Evolutionary conservation across 2,329 filamentous ascomycete genomes (phyloP), one percentile per base, ranked within the genome.

Genomic region (Alternaria sp.): DNA sequence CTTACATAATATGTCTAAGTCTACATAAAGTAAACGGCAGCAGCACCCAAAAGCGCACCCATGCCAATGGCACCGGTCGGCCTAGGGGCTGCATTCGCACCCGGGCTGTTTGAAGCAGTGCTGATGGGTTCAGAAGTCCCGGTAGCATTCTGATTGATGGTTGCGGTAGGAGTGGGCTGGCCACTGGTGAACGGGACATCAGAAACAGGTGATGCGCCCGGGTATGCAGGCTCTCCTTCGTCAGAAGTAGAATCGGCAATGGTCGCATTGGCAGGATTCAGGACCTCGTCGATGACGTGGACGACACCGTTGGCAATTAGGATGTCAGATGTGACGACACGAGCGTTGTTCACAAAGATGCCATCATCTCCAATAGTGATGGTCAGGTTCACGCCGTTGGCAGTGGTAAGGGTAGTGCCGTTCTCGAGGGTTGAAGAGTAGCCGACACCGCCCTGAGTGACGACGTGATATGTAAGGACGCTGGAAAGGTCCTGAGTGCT

Each of bases 401-500:
- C 62, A 1, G 79, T 76, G 7, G 65, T 60, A 14, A 82, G 65
- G 9, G 61, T 72, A 23, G 69, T 78, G 33, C 80, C 79, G 62
- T 82, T 79, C 24, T 64, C 65, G 17, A 85, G 77, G 4, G 67
- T 62, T 5, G 78, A 72, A 48, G 81, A 84, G 76, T 89, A 90
- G 53, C 78, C 78, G 1, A 88, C 80, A 8, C 80, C 80, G 44
- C 82, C 82, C 2, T 29, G 9, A 44, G 80, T 80, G 42, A 91
- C 76, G 51, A 90, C 81, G 72, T 92, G 89, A 76, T 91, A 91
- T 26, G 81, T 77, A 33, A 91, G 80, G 50, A 90, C 81, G 28
- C 72, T 73, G 2, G 80, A 72, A 1, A 90, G 78, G 13, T 85
- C 73, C 4, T 80, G 73, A 0, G 75, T 70, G 24, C 79, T 80